Percentiles rank a stretch among this genome's conserved stretches.
Evolutionary conservation across 495 filamentous ascomycete species (phyloP).

Genomic region (Neurospora sp.): DNA sequence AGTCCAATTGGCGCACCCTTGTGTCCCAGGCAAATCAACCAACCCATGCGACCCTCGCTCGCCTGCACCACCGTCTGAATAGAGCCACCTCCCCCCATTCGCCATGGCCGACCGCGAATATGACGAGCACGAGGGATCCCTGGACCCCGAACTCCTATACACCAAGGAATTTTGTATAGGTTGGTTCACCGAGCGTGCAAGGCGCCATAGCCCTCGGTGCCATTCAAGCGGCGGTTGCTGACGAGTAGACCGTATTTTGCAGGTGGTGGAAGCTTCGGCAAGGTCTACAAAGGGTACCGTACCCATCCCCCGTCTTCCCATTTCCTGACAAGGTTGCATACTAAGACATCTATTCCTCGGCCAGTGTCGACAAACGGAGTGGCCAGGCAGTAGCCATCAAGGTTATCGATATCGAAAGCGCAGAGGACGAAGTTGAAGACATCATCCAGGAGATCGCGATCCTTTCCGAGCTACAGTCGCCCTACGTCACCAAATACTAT

Average conservation of each 20-base stretch:
- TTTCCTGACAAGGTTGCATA: not conserved
- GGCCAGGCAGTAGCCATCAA: slow-evolving; percentile 90
- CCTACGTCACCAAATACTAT: slow-evolving; percentile 93
- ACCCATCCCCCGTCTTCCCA: not conserved
- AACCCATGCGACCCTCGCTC: not conserved
- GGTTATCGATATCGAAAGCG: slow-evolving; percentile 94
- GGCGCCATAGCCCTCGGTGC: not conserved
- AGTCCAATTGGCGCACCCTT: not conserved
- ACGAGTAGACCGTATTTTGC: slow-evolving; percentile 2
- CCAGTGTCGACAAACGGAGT: slow-evolving; percentile 71
- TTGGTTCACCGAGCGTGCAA: slow-evolving; percentile 31
- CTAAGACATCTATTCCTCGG: too few relatives aligned
- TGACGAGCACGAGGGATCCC: slow-evolving; percentile 32
- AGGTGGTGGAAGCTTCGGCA: slow-evolving; percentile 86
- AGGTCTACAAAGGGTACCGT: slow-evolving; percentile 85
- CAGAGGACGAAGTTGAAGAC: slow-evolving; percentile 96
- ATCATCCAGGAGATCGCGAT: slow-evolving; percentile 98
- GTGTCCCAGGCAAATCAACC: not conserved
- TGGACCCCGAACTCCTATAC: slow-evolving; percentile 82
- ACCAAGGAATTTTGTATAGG: slow-evolving; percentile 92
- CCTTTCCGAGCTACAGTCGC: slow-evolving; percentile 84
- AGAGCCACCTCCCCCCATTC: not conserved
- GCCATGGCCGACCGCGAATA: slow-evolving; percentile 34
- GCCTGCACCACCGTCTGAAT: not conserved
- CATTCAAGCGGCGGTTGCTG: not conserved